Base-by-base conservation (phyloP, 805 yeast genomes). In the Candida endomychidarum region DNA sequence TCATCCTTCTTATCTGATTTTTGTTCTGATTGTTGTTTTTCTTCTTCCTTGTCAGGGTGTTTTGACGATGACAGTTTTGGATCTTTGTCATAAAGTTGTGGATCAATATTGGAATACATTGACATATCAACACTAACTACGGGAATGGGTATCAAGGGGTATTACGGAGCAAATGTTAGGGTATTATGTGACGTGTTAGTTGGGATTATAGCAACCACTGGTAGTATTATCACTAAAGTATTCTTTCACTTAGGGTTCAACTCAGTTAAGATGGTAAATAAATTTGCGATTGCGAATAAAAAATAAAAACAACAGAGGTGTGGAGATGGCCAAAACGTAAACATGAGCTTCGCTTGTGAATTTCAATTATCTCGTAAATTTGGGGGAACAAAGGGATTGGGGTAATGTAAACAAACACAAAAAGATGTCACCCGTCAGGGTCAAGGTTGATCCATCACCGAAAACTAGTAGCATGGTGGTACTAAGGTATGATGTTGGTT, bases 31-130 rank as follows among this genome's bases (percentile, higher is more conserved):
- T 12, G n/a, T 19, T 9, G 5, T 10, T 12, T 27, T 5, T 25
- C 24, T 25, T 17, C 30, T 11, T 25, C 15, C 15, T 5, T n/a
- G 5, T 27, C 30, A 8, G 19, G 8, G 6, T 27, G 9, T 18
- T n/a, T 30, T 12, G 23, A 18, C 5, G 21, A 12, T 26, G 30
- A 26, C 4, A 4, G 4, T 11, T 23, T 23, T 4, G 50, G 45
- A 5, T 46, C 33, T 16, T 43, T 43, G 6, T 29, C 27, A 37
- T 65, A 63, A 36, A 65, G 61, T 36, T 58, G 52, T 16, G 68
- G 70, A 39, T 67, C 72, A 20, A 62, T 58, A 19, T 52, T 50
- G n/a, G 29, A 15, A 15, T 32, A 21, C 26, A 21, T 20, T n/a
- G 12, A 12, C 11, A 9, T 24, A n/a, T n/a, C n/a, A n/a, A n/a